A percentile compares a stretch with the other conserved stretches of the same genome.
Conservation (phyloP, 306 rosid species). For the Echinosophora koreensis region DNA sequence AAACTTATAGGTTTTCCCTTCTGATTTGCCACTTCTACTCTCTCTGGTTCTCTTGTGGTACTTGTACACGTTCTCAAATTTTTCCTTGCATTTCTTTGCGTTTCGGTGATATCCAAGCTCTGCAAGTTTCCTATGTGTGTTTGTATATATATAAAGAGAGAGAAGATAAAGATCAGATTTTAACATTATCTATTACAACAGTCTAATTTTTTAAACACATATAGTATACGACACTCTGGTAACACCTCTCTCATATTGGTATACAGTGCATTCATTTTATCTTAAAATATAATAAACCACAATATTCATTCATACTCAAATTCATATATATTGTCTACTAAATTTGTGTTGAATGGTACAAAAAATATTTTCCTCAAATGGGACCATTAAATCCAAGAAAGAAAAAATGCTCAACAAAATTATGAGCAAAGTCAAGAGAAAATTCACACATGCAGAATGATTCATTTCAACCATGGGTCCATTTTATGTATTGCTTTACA, state of each 20-base stretch:
- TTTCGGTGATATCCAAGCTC: constrained; percentile 77
- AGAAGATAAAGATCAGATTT: neutral
- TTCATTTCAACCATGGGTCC: neutral
- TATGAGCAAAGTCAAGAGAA: neutral
- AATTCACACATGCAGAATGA: neutral
- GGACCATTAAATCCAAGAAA: neutral
- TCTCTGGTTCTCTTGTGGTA: constrained; percentile 91
- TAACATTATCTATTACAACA: neutral
- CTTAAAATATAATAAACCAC: too few species aligned
- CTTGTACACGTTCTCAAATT: constrained; percentile 89
- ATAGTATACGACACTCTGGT: too few species aligned
- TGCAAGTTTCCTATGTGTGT: constrained; percentile 62
- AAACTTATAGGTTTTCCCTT: constrained; percentile 72
- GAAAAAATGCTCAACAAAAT: neutral
- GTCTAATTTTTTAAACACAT: too few species aligned
- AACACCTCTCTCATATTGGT: too few species aligned
- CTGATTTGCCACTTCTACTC: constrained; percentile 66
- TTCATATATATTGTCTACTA: too few species aligned
- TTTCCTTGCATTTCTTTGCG: constrained; percentile 89
- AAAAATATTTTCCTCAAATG: neutral
- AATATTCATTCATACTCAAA: too few species aligned
- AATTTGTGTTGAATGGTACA: too few species aligned
- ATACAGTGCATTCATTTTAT: too few species aligned
- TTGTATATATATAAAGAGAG: neutral
- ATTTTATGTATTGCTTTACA: neutral